Conservation (phyloP, 495 filamentous ascomycete species). For the Penicillium parvum region DNA sequence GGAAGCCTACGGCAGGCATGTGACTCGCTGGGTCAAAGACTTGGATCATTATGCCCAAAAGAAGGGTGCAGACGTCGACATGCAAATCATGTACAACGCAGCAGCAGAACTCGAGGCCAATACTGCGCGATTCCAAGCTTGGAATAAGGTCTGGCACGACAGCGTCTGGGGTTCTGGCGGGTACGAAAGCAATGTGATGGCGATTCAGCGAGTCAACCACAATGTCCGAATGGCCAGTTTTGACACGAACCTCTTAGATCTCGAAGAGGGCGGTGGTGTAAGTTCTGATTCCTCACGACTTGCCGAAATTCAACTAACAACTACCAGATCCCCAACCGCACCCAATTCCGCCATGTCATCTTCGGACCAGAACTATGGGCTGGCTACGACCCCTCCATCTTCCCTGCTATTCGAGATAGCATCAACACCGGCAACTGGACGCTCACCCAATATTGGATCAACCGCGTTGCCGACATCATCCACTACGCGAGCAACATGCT, state of each 20-base stretch:
- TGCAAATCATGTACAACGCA: slow-evolving; percentile 58
- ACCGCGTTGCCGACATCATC: slow-evolving; percentile 67
- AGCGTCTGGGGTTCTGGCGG: slow-evolving; percentile 60
- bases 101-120: slow-evolving; percentile 53
- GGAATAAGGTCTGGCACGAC: slow-evolving; percentile 69
- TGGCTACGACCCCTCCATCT: slow-evolving; percentile 68
- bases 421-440: slow-evolving; percentile 68
- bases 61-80: slow-evolving; percentile 48
- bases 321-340: slow-evolving; percentile 71
- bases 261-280: slow-evolving; percentile 66
- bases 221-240: slow-evolving; percentile 73
- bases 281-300: slow-evolving; percentile 13
- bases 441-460: slow-evolving; percentile 62
- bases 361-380: slow-evolving; percentile 81
- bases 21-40: slow-evolving; percentile 59
- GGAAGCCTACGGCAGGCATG: slow-evolving; percentile 62
- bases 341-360: slow-evolving; percentile 91
- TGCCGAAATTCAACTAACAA: slow-evolving; percentile 9
- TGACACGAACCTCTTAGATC: slow-evolving; percentile 77
- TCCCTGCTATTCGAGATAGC: slow-evolving; percentile 82
- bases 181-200: slow-evolving; percentile 63
- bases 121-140: slow-evolving; percentile 63
- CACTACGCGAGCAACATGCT: slow-evolving; percentile 60
- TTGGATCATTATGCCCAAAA: slow-evolving; percentile 60
- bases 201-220: slow-evolving; percentile 58